A percentile compares a stretch with the other conserved stretches of the same genome.
phyloP scores from a whole-genome alignment of 2,329 filamentous ascomycete genomes.

The Beauveria bassiana region DNA sequence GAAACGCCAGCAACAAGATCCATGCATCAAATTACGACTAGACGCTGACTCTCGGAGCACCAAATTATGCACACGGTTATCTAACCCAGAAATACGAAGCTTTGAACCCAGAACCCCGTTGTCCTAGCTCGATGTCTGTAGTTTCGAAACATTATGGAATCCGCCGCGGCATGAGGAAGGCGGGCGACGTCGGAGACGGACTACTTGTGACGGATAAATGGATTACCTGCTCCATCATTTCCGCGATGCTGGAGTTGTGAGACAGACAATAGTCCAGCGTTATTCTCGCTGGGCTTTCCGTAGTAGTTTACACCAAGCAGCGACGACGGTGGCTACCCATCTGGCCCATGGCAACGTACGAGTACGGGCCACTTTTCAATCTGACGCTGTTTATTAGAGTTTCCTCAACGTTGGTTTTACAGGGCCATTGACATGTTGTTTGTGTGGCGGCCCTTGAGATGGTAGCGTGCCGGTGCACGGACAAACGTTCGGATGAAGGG shows the following conservation, averaged over 20 bases:
- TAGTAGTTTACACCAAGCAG: too few species aligned
- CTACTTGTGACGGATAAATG: too few species aligned
- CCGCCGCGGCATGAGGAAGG: neutral
- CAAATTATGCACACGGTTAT: too few species aligned
- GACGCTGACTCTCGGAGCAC: too few species aligned
- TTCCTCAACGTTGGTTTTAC: neutral
- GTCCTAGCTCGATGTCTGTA: too few species aligned
- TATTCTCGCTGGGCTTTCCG: too few species aligned
- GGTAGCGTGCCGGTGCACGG: neutral
- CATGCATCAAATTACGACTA: too few species aligned
- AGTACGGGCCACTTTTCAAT: neutral
- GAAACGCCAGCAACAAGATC: too few species aligned
- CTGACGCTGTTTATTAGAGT: neutral
- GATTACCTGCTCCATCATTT: neutral
- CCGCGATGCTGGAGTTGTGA: neutral
- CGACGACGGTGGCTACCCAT: neutral
- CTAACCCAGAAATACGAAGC: too few species aligned
- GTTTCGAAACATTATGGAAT: too few species aligned
- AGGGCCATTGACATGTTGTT: neutral
- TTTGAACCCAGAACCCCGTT: too few species aligned
- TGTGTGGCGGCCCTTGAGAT: neutral
- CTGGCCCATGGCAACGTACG: neutral
- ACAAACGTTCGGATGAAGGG: constrained; percentile 9
- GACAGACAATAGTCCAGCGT: neutral
- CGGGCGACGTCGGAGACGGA: neutral